These are phyloP conservation scores for Amylocystis lapponica DNA, from an alignment of 768 basidiomycete species.

Conservation along the genomic window DNA sequence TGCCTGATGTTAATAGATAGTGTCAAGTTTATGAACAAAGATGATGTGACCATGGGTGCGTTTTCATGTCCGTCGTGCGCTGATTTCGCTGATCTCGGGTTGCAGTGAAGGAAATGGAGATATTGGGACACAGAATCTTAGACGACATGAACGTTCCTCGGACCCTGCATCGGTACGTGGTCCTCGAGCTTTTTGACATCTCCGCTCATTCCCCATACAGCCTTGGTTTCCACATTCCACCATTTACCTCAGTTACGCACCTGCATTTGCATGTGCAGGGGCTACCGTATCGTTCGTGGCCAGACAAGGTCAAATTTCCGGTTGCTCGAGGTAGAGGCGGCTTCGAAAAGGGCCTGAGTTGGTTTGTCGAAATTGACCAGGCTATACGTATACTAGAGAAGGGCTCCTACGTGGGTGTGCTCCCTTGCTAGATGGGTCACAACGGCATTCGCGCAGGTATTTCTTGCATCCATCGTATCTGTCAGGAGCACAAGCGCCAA, in stretches of 20 bases:
- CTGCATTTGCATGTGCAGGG: slow-evolving; percentile 72
- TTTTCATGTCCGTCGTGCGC: slow-evolving; percentile 7
- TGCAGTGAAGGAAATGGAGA: slow-evolving; percentile 42
- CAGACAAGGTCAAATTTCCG: slow-evolving; percentile 43
- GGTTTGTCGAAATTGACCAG: slow-evolving; percentile 66
- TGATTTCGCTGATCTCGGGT: slow-evolving; percentile 7
- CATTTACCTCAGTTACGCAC: slow-evolving; percentile 67
- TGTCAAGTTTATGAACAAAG: slow-evolving; percentile 39
- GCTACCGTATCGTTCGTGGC: slow-evolving; percentile 50
- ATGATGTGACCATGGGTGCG: slow-evolving; percentile 48
- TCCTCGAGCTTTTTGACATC: not conserved
- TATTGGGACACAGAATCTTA: slow-evolving; percentile 47
- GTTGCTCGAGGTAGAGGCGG: slow-evolving; percentile 26
- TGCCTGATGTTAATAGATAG: slow-evolving; percentile 36
- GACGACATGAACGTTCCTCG: slow-evolving; percentile 39
- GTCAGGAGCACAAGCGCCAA: no score
- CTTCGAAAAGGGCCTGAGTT: slow-evolving; percentile 60
- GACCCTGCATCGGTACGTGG: slow-evolving; percentile 40
- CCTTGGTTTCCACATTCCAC: slow-evolving; percentile 79
- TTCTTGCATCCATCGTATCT: no score
- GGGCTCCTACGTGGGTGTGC: slow-evolving; percentile 42
- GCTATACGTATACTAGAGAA: slow-evolving; percentile 53
- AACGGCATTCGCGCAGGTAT: no score
- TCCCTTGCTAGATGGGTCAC: slow-evolving; percentile 49
- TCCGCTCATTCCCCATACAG: slow-evolving; percentile 28